Conservation (phyloP, 768 basidiomycete genomes). For the Agaricus blazei region DNA sequence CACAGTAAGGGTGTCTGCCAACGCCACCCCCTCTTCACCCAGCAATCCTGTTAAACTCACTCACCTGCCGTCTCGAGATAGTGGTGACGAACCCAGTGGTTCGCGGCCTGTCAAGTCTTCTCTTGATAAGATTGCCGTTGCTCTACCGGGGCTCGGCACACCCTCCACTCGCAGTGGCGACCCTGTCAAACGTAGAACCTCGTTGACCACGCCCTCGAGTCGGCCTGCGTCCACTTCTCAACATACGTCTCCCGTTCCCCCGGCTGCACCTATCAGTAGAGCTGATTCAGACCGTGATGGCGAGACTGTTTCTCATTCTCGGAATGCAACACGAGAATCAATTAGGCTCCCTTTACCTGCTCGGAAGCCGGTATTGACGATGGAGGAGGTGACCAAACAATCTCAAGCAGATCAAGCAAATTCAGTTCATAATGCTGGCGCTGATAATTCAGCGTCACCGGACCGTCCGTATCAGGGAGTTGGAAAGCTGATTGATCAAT, state of each 20-base stretch:
- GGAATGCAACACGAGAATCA: slow-evolving; percentile 9
- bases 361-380: slow-evolving; percentile 7
- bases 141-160: slow-evolving; percentile 5
- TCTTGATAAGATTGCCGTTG: slow-evolving; percentile 1
- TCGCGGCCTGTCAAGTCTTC: not conserved
- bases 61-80: not conserved
- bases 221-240: not conserved
- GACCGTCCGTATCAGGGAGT: slow-evolving; percentile 81
- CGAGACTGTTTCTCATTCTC: slow-evolving; percentile 18
- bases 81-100: not conserved
- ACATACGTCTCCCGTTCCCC: not conserved
- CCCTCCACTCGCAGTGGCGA: not conserved
- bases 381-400: slow-evolving; percentile 16
- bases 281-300: slow-evolving; percentile 8
- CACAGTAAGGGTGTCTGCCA: not conserved
- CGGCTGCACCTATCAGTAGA: not conserved
- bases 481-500: slow-evolving; percentile 80
- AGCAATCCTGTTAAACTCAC: slow-evolving; percentile 1
- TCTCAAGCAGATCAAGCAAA: slow-evolving; percentile 15
- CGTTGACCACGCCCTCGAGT: not conserved
- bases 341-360: slow-evolving; percentile 9
- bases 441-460: slow-evolving; percentile 53
- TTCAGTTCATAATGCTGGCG: slow-evolving; percentile 14
- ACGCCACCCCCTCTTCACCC: slow-evolving; percentile 16
- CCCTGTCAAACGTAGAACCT: slow-evolving; percentile 4